These are phyloP conservation scores for Pelargonium cotyledonis DNA, from an alignment of 441 rosid genomes.

Conservation along the genomic window DNA sequence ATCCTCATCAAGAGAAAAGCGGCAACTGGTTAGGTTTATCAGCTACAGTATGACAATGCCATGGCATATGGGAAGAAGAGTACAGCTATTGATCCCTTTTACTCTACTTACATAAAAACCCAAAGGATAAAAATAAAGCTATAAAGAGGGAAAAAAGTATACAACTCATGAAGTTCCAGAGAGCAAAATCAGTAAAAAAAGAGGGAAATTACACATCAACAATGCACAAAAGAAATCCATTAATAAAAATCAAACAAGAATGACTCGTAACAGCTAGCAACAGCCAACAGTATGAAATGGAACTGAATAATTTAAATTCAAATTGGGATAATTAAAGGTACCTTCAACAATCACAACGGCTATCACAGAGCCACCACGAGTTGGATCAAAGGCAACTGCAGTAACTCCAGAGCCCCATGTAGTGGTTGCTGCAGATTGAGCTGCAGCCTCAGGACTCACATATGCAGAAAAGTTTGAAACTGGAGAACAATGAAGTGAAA, in stretches of 20 bases:
- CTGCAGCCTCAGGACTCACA: constrained; percentile 98
- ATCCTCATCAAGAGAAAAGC: neutral
- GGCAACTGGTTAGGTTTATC: too few relatives aligned
- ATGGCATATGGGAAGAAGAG: too few relatives aligned
- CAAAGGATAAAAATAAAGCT: too few relatives aligned
- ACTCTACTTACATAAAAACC: too few relatives aligned
- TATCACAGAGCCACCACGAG: constrained; percentile 96
- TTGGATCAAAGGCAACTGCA: constrained; percentile 99
- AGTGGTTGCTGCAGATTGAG: constrained; percentile 95
- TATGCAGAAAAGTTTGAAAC: constrained; percentile 98
- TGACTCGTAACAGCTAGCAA: constrained; percentile 9
- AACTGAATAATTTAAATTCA: constrained; percentile 9
- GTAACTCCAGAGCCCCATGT: constrained; percentile 99
- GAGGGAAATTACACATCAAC: too few relatives aligned
- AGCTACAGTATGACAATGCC: too few relatives aligned
- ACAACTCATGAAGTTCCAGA: too few relatives aligned
- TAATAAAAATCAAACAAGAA: neutral
- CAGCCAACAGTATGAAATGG: constrained; percentile 12
- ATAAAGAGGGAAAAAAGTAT: too few relatives aligned
- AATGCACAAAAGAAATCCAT: neutral
- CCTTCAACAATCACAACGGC: constrained; percentile 99
- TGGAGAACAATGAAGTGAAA: constrained; percentile 90
- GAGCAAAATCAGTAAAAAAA: too few relatives aligned
- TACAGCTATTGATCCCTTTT: too few relatives aligned
- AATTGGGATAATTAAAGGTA: constrained; percentile 28